Percentiles rank a stretch among this genome's conserved stretches.
phyloP scores from a whole-genome alignment of 2,329 filamentous ascomycete genomes.

The Trichoderma citrinoviride region DNA sequence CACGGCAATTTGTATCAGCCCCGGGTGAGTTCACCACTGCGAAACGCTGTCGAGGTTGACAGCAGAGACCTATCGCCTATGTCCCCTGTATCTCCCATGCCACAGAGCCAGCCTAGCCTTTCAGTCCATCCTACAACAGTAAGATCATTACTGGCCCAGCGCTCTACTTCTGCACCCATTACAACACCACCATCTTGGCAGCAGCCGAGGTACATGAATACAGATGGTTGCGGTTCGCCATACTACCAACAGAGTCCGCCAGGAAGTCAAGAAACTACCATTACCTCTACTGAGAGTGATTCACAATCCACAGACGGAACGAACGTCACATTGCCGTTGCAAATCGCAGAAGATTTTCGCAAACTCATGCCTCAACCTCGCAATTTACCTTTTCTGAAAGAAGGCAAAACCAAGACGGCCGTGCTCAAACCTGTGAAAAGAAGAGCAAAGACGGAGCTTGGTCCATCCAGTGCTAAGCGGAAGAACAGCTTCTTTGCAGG shows the following conservation, averaged over 20 bases:
- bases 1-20: constrained; percentile 23
- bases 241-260: neutral
- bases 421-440: neutral
- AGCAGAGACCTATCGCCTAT: neutral
- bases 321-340: neutral
- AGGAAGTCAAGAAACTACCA: neutral
- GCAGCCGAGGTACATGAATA: neutral
- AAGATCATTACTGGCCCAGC: neutral
- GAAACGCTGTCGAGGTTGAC: constrained; percentile 23
- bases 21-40: constrained; percentile 32
- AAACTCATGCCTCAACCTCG: constrained; percentile 34
- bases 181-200: neutral
- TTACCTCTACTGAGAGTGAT: neutral
- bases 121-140: neutral
- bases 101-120: neutral
- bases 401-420: neutral
- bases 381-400: constrained; percentile 30
- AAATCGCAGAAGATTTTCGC: constrained; percentile 26
- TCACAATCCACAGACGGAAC: neutral
- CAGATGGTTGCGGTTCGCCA: neutral
- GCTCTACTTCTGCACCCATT: constrained; percentile 5
- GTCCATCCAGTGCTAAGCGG: neutral
- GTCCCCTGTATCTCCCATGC: neutral
- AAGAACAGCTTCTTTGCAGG: neutral
- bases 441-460: neutral